These are phyloP conservation scores for Paramecium primaurelia DNA, from an alignment of 73 alveolate species.

Conservation along the genomic window DNA sequence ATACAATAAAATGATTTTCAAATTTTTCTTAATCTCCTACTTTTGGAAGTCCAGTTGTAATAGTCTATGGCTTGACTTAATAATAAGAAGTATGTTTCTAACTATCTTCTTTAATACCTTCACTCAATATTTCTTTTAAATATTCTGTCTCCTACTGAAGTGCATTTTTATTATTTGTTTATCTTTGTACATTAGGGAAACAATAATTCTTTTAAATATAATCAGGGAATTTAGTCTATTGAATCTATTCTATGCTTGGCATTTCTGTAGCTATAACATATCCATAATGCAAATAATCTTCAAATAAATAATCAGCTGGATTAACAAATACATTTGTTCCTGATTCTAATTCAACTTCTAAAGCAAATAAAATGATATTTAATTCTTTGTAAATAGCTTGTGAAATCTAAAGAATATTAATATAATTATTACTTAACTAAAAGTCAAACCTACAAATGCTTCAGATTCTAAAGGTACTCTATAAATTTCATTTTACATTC, in stretches of 20 bases:
- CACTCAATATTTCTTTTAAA: neutral
- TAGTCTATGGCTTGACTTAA: conserved; percentile 35
- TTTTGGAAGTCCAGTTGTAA: conserved; percentile 21
- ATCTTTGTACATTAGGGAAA: conserved; percentile 48
- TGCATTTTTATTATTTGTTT: conserved; percentile 23
- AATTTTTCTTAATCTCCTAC: conserved; percentile 70
- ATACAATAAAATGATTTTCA: conserved; percentile 91
- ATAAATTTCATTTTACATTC: conserved; percentile 76
- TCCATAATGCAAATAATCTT: conserved; percentile 85
- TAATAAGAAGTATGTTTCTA: conserved; percentile 40
- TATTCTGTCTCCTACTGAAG: neutral
- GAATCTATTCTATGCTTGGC: conserved; percentile 83
- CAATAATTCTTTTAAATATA: conserved; percentile 25
- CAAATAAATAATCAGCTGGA: conserved; percentile 89
- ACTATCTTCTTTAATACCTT: neutral
- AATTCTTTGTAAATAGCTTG: conserved; percentile 60
- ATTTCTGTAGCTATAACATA: conserved; percentile 86
- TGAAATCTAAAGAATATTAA: neutral
- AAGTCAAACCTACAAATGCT: conserved; percentile 69
- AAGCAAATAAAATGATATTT: conserved; percentile 76
- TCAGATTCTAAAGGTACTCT: conserved; percentile 71
- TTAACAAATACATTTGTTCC: conserved; percentile 89
- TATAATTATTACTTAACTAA: conserved; percentile 65
- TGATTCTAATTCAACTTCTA: conserved; percentile 75
- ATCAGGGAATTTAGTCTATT: conserved; percentile 36